These are phyloP conservation scores for Curvularia verruculosa DNA, from an alignment of 2,329 filamentous ascomycete genomes.

Conservation along the genomic window DNA sequence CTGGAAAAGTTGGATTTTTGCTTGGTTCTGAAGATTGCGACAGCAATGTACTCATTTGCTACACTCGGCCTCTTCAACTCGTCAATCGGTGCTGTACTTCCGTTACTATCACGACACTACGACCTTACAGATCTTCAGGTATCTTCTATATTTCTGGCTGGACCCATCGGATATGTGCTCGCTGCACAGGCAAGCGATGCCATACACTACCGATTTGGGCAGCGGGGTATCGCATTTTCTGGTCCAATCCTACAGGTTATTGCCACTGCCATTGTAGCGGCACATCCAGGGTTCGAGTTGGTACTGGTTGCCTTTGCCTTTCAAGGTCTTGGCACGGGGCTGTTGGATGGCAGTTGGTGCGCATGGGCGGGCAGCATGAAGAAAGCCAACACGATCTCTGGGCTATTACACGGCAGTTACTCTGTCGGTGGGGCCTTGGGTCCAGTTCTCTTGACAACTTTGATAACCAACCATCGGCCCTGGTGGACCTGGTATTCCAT, in stretches of 20 bases:
- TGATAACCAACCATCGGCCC: constrained; percentile 28
- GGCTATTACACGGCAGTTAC: constrained; percentile 52
- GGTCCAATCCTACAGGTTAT: constrained; percentile 50
- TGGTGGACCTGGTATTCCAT: constrained; percentile 53
- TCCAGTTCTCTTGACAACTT: constrained; percentile 45
- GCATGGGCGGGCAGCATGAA: constrained; percentile 53
- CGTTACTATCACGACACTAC: constrained; percentile 50
- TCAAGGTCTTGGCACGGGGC: constrained; percentile 49
- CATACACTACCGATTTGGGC: constrained; percentile 52
- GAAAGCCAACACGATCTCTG: constrained; percentile 50
- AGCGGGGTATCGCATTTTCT: constrained; percentile 51
- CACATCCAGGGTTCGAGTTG: constrained; percentile 41
- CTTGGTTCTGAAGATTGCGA: constrained; percentile 50
- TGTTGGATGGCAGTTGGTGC: constrained; percentile 55
- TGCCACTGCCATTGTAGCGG: constrained; percentile 35
- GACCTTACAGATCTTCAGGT: constrained; percentile 52
- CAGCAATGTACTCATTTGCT: constrained; percentile 64
- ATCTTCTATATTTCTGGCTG: constrained; percentile 54
- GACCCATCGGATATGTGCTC: constrained; percentile 53
- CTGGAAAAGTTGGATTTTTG: neutral
- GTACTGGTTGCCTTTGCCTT: constrained; percentile 43
- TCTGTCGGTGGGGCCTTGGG: constrained; percentile 50
- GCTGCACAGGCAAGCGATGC: constrained; percentile 50
- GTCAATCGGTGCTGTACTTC: constrained; percentile 45
- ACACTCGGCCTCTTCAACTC: constrained; percentile 56